Percentiles rank a stretch among this genome's conserved stretches.
Conservation (phyloP, 2,329 filamentous ascomycete species). For the Penicillium digitatum region DNA sequence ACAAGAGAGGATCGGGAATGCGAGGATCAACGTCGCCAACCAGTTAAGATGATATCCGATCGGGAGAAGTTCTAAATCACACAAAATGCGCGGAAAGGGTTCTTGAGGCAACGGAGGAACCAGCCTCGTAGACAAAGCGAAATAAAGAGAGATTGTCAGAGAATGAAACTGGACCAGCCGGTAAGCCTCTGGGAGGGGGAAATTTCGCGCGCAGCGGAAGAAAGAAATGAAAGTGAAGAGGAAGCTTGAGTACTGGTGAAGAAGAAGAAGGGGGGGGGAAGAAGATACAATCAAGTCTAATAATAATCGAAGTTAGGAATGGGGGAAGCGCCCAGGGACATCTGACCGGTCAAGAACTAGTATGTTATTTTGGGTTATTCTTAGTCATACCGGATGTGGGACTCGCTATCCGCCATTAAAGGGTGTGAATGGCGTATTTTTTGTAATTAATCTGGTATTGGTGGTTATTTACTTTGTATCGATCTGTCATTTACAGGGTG, state of each 20-base stretch:
- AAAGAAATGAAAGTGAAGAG: conserved; percentile 27
- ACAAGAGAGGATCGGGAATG: conserved; percentile 8
- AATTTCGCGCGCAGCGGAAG: conserved; percentile 37
- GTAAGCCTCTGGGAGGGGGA: conserved; percentile 32
- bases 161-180: conserved; percentile 38
- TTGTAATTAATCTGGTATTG: neutral
- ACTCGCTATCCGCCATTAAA: neutral
- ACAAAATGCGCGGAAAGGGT: conserved; percentile 1
- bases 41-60: conserved; percentile 7
- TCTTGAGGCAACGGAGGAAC: conserved; percentile 30
- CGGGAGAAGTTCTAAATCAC: conserved; percentile 13
- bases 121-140: conserved; percentile 33
- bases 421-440: neutral
- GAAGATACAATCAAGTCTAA: conserved; percentile 12
- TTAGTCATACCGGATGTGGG: neutral
- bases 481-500: neutral
- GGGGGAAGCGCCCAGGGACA: conserved; percentile 4
- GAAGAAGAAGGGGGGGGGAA: conserved; percentile 11
- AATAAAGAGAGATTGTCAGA: conserved; percentile 28
- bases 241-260: conserved; percentile 16
- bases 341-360: conserved; percentile 10
- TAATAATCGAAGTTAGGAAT: conserved; percentile 17
- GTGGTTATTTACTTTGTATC: neutral
- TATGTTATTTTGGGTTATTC: conserved; percentile 7
- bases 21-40: conserved; percentile 8